These are phyloP conservation scores for Colletotrichum endophyticum DNA, from an alignment of 2,329 filamentous ascomycete genomes.

Conservation along the genomic window DNA sequence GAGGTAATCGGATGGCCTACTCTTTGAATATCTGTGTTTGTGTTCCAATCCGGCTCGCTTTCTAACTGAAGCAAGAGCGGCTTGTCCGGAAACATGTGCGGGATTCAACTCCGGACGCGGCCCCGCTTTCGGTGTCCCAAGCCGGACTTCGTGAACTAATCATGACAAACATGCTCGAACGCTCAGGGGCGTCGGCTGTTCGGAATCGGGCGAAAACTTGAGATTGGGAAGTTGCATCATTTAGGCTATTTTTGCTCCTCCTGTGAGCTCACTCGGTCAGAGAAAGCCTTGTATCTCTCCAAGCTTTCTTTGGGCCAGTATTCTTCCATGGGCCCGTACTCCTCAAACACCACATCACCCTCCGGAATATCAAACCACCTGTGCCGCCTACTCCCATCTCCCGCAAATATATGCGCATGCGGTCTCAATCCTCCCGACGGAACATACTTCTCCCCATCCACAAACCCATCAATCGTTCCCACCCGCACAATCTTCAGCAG, in stretches of 20 bases:
- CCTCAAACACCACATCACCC: neutral
- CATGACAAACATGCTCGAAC: neutral
- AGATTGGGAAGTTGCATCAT: no score
- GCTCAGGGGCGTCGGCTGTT: no score
- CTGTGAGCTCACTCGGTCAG: neutral
- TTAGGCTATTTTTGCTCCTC: accelerated
- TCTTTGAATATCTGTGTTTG: no score
- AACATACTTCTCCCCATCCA: accelerated
- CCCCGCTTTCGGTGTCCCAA: neutral
- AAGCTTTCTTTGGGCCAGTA: neutral
- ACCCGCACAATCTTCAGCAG: neutral
- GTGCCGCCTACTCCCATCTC: neutral
- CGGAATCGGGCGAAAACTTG: no score
- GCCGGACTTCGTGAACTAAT: neutral
- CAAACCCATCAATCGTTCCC: neutral
- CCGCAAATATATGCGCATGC: neutral
- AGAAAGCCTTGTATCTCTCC: neutral
- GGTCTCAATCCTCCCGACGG: neutral
- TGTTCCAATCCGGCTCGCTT: neutral
- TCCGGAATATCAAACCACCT: neutral
- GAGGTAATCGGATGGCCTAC: neutral
- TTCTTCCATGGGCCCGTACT: neutral
- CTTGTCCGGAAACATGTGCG: neutral
- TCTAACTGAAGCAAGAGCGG: neutral
- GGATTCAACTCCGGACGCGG: neutral